Evolutionary conservation across 2,329 filamentous ascomycete genomes (phyloP).

Genomic region (Pyricularia sp.): DNA sequence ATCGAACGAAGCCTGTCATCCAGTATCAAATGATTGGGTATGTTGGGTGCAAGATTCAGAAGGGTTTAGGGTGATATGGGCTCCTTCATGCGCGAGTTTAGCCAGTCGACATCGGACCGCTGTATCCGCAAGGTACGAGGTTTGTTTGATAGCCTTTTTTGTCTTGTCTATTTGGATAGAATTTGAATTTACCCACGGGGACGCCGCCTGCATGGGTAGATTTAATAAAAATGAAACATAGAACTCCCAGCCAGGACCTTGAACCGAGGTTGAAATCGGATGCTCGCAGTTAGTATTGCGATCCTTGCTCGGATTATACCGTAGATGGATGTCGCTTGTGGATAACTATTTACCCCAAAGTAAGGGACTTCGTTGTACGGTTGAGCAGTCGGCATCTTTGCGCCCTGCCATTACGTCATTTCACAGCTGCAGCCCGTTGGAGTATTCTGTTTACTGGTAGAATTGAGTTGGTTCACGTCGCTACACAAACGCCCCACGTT

Average conservation of each 20-base stretch:
- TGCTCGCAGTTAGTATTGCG: no score
- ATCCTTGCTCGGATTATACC: not conserved
- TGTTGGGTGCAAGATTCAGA: not conserved
- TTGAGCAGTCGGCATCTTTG: not conserved
- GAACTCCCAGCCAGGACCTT: not conserved
- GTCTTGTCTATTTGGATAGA: no score
- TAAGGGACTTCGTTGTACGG: no score
- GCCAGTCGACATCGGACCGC: not conserved
- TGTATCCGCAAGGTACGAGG: not conserved
- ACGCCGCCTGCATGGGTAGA: not conserved
- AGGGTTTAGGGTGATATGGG: not conserved
- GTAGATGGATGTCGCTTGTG: not conserved
- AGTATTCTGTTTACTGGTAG: no score
- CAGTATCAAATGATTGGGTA: not conserved
- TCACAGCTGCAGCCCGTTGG: not conserved
- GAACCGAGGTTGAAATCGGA: no score
- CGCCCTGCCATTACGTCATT: not conserved
- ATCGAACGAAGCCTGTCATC: not conserved
- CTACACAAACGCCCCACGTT: not conserved
- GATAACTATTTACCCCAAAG: not conserved
- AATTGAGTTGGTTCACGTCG: no score
- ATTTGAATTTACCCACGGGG: not conserved
- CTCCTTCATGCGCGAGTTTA: not conserved
- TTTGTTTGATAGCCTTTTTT: not conserved
- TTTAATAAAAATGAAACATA: not conserved